A percentile compares a stretch with the other conserved stretches of the same genome.
These are phyloP conservation scores for Sporisorium iseilematis-ciliati DNA, from an alignment of 1,284 basidiomycete genomes.

Conservation along the genomic window DNA sequence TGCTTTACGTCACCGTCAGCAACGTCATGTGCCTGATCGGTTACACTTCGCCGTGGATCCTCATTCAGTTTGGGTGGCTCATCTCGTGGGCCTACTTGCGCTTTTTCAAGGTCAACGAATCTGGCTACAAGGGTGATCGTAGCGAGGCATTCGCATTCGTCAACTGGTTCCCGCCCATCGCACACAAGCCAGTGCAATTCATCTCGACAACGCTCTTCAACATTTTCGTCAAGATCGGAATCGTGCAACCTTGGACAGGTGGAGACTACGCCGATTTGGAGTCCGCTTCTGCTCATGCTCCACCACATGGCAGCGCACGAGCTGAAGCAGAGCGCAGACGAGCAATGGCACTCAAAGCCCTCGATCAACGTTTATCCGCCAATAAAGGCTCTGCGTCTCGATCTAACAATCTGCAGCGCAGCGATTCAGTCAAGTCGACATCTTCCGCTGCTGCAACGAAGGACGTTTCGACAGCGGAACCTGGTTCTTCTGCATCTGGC, in stretches of 20 bases:
- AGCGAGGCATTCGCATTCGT: constrained; percentile 97
- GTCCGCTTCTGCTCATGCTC: constrained; percentile 78
- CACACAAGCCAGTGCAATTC: constrained; percentile 75
- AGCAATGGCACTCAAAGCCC: constrained; percentile 91
- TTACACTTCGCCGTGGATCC: constrained; percentile 91
- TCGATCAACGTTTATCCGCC: constrained; percentile 86
- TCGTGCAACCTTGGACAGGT: constrained; percentile 77
- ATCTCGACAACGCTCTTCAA: constrained; percentile 79
- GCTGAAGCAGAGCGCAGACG: constrained; percentile 72
- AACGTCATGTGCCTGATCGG: constrained; percentile 88
- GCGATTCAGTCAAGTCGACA: constrained; percentile 32
- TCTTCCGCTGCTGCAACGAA: constrained; percentile 18
- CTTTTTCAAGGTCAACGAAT: constrained; percentile 89
- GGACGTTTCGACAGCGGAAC: constrained; percentile 6
- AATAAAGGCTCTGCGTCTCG: constrained; percentile 37
- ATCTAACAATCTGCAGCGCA: constrained; percentile 25
- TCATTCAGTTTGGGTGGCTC: constrained; percentile 96
- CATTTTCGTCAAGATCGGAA: constrained; percentile 75
- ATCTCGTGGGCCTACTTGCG: constrained; percentile 93
- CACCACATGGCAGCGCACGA: constrained; percentile 40
- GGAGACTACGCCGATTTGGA: constrained; percentile 53
- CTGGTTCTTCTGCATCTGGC: constrained; percentile 1
- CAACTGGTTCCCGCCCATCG: constrained; percentile 93
- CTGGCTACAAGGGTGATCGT: constrained; percentile 79
- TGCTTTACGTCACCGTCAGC: constrained; percentile 91